A percentile compares a stretch with the other conserved stretches of the same genome.
Evolutionary conservation across 2,329 filamentous ascomycete species (phyloP).

Genomic region (Verticillium alfalfae): DNA sequence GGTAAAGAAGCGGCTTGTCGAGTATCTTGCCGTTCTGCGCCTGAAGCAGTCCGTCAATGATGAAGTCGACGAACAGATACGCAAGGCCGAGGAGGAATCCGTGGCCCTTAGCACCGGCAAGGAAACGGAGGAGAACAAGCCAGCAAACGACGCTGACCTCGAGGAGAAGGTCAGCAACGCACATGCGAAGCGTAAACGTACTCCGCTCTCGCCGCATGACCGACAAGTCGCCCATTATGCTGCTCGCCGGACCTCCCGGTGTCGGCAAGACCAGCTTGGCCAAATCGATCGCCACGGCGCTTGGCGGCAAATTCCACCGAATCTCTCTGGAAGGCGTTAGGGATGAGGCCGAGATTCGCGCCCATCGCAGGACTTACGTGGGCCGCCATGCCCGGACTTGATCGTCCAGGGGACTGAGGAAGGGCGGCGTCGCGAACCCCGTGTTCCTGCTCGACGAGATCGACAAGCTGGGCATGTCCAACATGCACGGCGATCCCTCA

Average conservation of each 20-base stretch:
- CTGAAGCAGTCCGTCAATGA: slow-evolving; percentile 89
- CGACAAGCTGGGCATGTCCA: slow-evolving; percentile 88
- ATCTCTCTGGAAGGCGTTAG: slow-evolving; percentile 94
- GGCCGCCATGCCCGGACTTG: slow-evolving; percentile 94
- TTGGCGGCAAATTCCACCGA: slow-evolving; percentile 92
- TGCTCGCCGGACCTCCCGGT: slow-evolving; percentile 88
- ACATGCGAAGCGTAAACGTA: slow-evolving; percentile 64
- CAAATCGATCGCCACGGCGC: slow-evolving; percentile 83
- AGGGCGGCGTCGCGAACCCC: slow-evolving; percentile 91
- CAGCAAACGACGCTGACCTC: slow-evolving; percentile 9
- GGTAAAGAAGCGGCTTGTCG: slow-evolving; percentile 92
- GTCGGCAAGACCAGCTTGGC: slow-evolving; percentile 95
- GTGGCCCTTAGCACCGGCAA: slow-evolving; percentile 18
- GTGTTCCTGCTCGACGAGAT: slow-evolving; percentile 97
- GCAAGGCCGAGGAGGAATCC: slow-evolving; percentile 54
- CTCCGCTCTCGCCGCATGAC: slow-evolving; percentile 78
- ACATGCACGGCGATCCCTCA: slow-evolving; percentile 90
- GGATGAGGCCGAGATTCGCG: slow-evolving; percentile 94
- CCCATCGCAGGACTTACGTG: slow-evolving; percentile 91
- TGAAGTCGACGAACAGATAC: slow-evolving; percentile 74
- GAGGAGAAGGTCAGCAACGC: slow-evolving; percentile 37
- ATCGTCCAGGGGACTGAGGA: slow-evolving; percentile 89
- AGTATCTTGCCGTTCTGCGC: slow-evolving; percentile 93
- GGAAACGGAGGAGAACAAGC: slow-evolving; percentile 17
- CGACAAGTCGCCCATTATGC: slow-evolving; percentile 92